Percentiles rank a stretch among this genome's conserved stretches.
phyloP scores from a whole-genome alignment of 495 filamentous ascomycete species.

The Aspergillus affinis region DNA sequence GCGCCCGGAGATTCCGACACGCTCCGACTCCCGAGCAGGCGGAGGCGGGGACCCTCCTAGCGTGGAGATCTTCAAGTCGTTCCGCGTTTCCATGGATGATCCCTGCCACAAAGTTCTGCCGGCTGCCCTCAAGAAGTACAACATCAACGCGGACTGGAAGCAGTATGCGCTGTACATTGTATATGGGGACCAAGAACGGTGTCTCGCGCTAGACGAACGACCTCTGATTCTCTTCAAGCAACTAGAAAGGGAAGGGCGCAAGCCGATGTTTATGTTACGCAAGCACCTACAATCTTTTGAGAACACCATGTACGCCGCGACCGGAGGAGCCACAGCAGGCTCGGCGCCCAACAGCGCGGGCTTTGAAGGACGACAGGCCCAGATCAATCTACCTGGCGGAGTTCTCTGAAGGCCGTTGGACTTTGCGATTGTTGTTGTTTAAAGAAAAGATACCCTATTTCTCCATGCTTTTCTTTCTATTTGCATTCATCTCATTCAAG shows the following conservation, averaged over 20 bases:
- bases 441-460: conserved; percentile 23
- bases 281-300: conserved; percentile 48
- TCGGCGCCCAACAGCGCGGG: conserved; percentile 44
- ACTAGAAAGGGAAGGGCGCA: conserved; percentile 90
- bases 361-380: conserved; percentile 40
- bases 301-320: conserved; percentile 1
- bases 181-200: conserved; percentile 94
- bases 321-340: conserved; percentile 4
- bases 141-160: conserved; percentile 95
- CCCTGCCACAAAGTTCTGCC: conserved; percentile 97
- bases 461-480: background rate
- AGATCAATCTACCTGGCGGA: conserved; percentile 46
- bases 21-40: conserved; percentile 54
- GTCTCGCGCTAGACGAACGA: conserved; percentile 85
- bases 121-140: conserved; percentile 94
- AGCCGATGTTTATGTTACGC: conserved; percentile 98
- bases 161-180: conserved; percentile 98
- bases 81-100: conserved; percentile 95
- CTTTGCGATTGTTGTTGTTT: conserved; percentile 23
- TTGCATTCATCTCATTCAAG: background rate
- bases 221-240: conserved; percentile 97
- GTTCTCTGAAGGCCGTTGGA: conserved; percentile 34
- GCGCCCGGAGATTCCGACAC: conserved; percentile 37
- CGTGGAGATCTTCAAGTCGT: conserved; percentile 97
- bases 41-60: conserved; percentile 41